Evolutionary conservation across 139 green algal species (phyloP).

Genomic region (Mesotaenium endlicherianum): DNA sequence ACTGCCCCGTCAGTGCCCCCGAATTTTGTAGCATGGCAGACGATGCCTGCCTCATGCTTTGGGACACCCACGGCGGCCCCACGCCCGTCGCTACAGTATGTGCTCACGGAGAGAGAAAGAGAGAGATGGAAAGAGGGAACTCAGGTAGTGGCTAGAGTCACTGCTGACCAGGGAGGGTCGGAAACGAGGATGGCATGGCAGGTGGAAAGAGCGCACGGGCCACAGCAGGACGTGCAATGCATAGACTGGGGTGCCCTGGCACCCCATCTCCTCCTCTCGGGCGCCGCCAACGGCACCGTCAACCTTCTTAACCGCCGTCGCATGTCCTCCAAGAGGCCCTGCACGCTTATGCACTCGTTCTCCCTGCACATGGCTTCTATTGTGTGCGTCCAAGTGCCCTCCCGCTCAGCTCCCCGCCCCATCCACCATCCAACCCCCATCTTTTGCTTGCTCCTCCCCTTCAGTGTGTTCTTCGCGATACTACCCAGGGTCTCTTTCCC

Average conservation of each 20-base stretch:
- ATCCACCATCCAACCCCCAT: no score
- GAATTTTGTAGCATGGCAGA: conserved; percentile 80
- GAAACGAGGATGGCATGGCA: conserved; percentile 24
- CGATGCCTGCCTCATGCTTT: conserved; percentile 78
- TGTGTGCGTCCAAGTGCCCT: conserved; percentile 35
- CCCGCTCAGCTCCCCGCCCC: no score
- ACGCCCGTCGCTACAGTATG: not conserved
- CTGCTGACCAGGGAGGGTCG: no score
- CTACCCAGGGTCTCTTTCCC: no score
- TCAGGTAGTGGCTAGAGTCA: no score
- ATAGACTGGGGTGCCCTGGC: conserved; percentile 38
- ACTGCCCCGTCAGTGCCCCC: not conserved
- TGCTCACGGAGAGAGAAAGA: no score
- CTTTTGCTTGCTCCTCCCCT: no score
- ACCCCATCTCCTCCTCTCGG: conserved; percentile 13
- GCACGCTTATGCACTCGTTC: not conserved
- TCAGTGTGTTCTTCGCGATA: no score
- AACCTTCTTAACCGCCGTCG: conserved; percentile 38
- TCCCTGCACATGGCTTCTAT: conserved; percentile 13
- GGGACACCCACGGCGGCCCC: conserved; percentile 66
- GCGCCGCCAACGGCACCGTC: conserved; percentile 26
- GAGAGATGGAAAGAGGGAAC: no score
- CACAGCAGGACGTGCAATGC: conserved; percentile 29
- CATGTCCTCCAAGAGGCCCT: conserved; percentile 21
- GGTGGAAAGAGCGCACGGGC: conserved; percentile 26